Evolutionary conservation across 179 eudicot species (phyloP).

Genomic region (Sideroxylon spinosum): DNA sequence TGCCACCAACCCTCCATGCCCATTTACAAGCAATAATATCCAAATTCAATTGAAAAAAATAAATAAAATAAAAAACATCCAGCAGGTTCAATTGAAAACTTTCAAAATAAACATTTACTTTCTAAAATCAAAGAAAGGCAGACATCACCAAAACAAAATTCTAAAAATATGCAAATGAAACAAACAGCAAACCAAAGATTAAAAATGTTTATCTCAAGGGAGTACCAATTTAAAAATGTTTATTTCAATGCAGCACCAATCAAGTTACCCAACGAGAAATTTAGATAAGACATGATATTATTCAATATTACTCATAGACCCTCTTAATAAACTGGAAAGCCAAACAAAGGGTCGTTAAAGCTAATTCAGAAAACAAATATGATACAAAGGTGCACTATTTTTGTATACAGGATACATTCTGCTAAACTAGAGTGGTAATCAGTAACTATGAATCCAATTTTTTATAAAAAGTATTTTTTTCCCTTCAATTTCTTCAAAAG

Average conservation of each 20-base stretch:
- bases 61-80: no score
- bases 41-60: no score
- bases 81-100: no score
- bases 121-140: background rate
- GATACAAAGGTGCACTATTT: background rate
- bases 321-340: background rate
- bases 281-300: no score
- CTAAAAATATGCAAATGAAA: background rate
- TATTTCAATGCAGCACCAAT: background rate
- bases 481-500: background rate
- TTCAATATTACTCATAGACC: background rate
- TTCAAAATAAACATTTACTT: no score
- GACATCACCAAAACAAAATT: no score
- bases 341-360: background rate
- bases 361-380: background rate
- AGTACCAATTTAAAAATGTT: background rate
- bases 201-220: no score
- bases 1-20: no score
- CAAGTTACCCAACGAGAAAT: background rate
- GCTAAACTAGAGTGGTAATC: background rate
- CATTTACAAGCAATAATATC: no score
- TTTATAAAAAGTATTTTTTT: background rate
- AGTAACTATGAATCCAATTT: background rate
- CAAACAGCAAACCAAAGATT: background rate
- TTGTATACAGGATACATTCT: background rate